Evolutionary conservation across 768 basidiomycete species (phyloP), one percentile per base, ranked within the genome.

Genomic region (Baorangia bicolor): DNA sequence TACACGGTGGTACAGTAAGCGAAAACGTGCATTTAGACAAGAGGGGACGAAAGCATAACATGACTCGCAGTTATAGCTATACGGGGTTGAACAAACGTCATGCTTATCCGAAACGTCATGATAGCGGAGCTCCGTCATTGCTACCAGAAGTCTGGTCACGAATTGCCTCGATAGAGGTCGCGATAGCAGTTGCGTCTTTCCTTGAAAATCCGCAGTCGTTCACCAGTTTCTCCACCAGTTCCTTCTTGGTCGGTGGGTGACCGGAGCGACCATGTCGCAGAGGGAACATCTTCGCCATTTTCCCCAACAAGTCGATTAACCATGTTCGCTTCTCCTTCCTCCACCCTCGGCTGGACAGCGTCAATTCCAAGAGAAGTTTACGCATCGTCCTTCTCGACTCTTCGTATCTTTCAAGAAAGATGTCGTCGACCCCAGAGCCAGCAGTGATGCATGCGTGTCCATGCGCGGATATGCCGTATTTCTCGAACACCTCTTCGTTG

Each of bases 361-460:
- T 34, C 35, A 54, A 44, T 10, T 49, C 56, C 45, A 63, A 39
- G 14, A 69, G 38, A 21, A 68, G 59, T 18, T 40, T 27, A 0
- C 34, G 59, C 42, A 74, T 56, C 46, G 46, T 68, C 60, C 53
- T 35, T 43, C 35, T 64, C 9, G 75, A 77, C 51, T 69, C 66
- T 13, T 67, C 53, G 47, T 73, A 74, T 51, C 69, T 69, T 2
- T 56, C 57, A 11, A 54, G 54, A 44, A 69, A 69, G 27, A 51
- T 48, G 39, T 63, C 51, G 0, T 43, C 64, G 12, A 59, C 52
- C 18, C 74, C 69, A 16, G 63, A 55, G 39, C 48, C 69, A 14
- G 75, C 69, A 14, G 76, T 77, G 57, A 78, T 68, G 55, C 78
- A 79, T 4, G 75, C 78, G 20, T 75, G 71, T 16, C 71, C 75